Evolutionary conservation across 2,329 filamentous ascomycete species (phyloP), one percentile per base, ranked within the genome.

Genomic region (Ceratocystis diversiconidia): DNA sequence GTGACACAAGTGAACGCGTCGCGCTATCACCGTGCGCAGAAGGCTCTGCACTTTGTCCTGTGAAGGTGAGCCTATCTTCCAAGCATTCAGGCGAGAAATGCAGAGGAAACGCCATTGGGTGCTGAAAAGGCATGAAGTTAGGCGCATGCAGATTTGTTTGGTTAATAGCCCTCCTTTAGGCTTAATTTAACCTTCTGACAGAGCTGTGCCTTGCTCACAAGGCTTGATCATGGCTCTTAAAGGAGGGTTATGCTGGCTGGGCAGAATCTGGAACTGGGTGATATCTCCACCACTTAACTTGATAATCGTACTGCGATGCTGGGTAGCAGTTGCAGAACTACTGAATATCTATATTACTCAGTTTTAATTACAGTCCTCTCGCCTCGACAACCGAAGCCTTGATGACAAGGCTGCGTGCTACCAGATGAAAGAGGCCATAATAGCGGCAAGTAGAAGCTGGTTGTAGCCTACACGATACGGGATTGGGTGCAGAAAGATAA

Each of bases 21-120:
- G 65, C 52, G 62, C 61, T 41, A 28, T n/a, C 2, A 66, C 65
- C 62, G 65, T 66, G 65, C 60, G 48, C 6, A 32, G 28, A 30
- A 32, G 25, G 32, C 28, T 15, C 1, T 57, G 28, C 52, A 57
- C 52, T 48, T 62, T 62, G 41, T 30, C 43, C 48, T 28, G 2
- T 41, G 36, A 41, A 41, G 10, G 10, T 41, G 36, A 41, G 36
- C 36, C 3, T 5, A 41, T 41, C 36, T 15, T 41, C 36, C 36
- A 41, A 12, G 10, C 10, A 15, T 5, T 5, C 36, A 41, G 12
- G 10, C 36, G 36, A 15, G 1, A 41, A 15, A 41, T 41, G 36
- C 36, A 41, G 1, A 41, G 12, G 36, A 41, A 32, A 2, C 8
- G n/a, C 52, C 5, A 3, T 22, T 30, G 7, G 12, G 15, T 57